A percentile compares a stretch with the other conserved stretches of the same genome.
Conservation (phyloP, 441 rosid species). For the Erodium texanum region DNA sequence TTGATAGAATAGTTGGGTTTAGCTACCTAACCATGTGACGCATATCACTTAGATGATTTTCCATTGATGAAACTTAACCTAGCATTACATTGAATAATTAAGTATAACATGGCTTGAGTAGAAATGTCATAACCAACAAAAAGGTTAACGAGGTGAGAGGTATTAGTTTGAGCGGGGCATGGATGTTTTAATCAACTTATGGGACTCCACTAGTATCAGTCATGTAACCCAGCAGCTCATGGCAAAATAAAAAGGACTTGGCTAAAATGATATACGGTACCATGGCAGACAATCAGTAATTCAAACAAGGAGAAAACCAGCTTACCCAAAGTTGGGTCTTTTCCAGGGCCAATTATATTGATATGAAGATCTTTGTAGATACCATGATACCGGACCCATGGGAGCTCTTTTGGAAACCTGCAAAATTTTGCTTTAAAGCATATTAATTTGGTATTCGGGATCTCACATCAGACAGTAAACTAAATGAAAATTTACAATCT, state of each 20-base stretch:
- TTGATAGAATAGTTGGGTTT: not conserved
- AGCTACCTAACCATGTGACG: not conserved
- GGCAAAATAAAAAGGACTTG: not conserved
- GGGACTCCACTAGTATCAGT: not conserved
- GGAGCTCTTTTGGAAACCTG: constrained; percentile 81
- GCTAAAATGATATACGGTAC: not conserved
- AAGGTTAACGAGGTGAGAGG: not conserved
- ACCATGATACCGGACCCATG: constrained; percentile 83
- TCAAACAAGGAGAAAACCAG: not conserved
- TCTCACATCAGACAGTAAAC: not conserved
- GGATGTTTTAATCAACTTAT: not conserved
- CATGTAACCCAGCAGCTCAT: not conserved
- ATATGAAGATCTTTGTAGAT: constrained; percentile 56
- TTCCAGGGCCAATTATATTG: constrained; percentile 76
- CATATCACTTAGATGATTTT: not conserved
- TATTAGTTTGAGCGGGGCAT: not conserved
- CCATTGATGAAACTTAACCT: not conserved
- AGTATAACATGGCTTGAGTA: not conserved
- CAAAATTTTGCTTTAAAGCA: not conserved
- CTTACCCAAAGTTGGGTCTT: constrained; percentile 58
- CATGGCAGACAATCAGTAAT: not conserved
- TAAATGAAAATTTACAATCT: not conserved
- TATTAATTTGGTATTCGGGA: not conserved
- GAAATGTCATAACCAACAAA: not conserved
- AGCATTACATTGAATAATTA: not conserved